Base-by-base conservation (phyloP, 805 yeast genomes). In the Dipodascus geniculatus region DNA sequence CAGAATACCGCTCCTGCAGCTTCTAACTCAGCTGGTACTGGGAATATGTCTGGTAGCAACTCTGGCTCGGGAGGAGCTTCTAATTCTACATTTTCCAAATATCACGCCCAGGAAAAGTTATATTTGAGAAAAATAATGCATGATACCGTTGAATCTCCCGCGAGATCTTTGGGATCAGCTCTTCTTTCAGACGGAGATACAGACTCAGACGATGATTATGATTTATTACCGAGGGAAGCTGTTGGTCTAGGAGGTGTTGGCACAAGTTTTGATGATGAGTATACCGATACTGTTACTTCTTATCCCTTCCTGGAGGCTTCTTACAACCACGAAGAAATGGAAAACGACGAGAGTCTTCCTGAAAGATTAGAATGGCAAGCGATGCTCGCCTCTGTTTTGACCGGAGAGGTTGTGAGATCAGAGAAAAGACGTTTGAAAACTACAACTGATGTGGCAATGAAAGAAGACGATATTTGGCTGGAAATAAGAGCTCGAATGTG, bases 281-380 rank as follows among this genome's bases (percentile, higher is more conserved):
- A 64, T 50, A 58, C 63, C 48, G 62, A 61, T 31, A 51, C 61
- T 22, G 58, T 57, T 20, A 47, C 59, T 6, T 54, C 50, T 3
- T 48, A 50, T 28, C 58, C 59, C 17, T 54, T 56, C 22, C 42
- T 55, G 22, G 59, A 59, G 42, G 56, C 62, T n/a, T 52, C 60
- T 16, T 56, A 56, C 22, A 58, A 62, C 23, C 55, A 56, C 4
- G 59, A 57, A 2, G 67, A 64, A 20, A 55, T 65, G 17, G 62
- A 64, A 44, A 62, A 59, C 28, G 64, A 67, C 1, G 68, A 69
- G 22, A 61, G 64, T 49, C 58, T 66, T 52, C 57, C 81, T 9
- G 97, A 89, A 64, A 75, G 98, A 50, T 72, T 90, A 11, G 96
- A 89, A 68, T 93, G 99, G 99, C 98, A 93, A 68, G 79, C 91